These are phyloP conservation scores for Aphanocladium album DNA, from an alignment of 2,329 filamentous ascomycete genomes.

Conservation along the genomic window DNA sequence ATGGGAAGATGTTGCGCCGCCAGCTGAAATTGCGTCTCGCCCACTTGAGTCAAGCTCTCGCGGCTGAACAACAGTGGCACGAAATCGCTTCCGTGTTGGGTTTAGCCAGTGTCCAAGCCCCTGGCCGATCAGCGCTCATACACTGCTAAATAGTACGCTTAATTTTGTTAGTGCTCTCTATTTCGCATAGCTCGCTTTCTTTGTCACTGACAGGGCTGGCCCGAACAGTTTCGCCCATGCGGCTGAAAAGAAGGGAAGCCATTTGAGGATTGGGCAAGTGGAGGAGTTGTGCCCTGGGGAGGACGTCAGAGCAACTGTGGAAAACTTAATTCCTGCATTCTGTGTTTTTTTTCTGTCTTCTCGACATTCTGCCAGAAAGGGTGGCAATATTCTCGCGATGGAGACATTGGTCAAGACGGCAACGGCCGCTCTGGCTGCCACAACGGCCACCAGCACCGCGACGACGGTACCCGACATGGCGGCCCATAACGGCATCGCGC, in stretches of 20 bases:
- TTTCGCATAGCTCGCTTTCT: background rate
- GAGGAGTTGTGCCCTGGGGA: background rate
- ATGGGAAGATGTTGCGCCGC: too few relatives aligned
- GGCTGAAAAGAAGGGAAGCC: background rate
- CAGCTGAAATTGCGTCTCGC: background rate
- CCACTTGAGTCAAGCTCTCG: background rate
- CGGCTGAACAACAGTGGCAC: background rate
- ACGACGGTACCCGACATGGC: background rate
- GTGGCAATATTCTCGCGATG: background rate
- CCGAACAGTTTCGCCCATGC: background rate
- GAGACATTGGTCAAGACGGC: background rate
- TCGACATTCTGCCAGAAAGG: too few relatives aligned
- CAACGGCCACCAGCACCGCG: background rate
- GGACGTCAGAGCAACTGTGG: background rate
- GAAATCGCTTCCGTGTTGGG: background rate
- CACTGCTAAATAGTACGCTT: background rate
- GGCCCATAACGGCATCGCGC: constrained; percentile 1
- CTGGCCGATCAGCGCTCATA: background rate
- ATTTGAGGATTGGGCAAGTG: background rate
- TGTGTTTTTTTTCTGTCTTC: too few relatives aligned
- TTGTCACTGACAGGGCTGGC: background rate
- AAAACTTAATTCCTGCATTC: background rate
- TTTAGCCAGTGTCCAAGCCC: background rate
- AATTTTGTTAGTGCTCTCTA: background rate
- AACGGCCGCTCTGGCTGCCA: background rate